Conservation (phyloP, 2,329 filamentous ascomycete species). For the Ascochyta pisi region DNA sequence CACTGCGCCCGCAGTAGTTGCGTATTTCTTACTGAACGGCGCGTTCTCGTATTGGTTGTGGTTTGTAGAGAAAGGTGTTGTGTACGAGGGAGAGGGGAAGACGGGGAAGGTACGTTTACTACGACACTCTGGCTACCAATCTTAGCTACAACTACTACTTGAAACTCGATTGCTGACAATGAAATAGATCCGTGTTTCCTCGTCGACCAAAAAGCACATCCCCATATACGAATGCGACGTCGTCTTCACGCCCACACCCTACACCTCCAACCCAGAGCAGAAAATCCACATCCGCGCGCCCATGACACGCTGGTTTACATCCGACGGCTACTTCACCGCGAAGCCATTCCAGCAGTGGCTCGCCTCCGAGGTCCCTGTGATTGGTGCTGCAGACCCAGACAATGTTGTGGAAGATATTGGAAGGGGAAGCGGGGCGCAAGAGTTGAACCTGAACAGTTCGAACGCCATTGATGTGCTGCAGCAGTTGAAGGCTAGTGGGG, state of each 20-base stretch:
- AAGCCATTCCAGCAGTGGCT: conserved; percentile 81
- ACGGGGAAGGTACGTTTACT: conserved; percentile 66
- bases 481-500: conserved; percentile 45
- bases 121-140: background rate
- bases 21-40: conserved; percentile 81
- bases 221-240: conserved; percentile 81
- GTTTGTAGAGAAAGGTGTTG: conserved; percentile 78
- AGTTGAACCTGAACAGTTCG: conserved; percentile 36
- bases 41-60: conserved; percentile 84
- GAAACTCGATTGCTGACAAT: background rate
- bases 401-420: conserved; percentile 56
- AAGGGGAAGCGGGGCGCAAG: conserved; percentile 39
- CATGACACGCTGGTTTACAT: conserved; percentile 76
- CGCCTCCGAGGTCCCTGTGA: conserved; percentile 68
- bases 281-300: conserved; percentile 65
- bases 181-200: conserved; percentile 73
- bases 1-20: conserved; percentile 77
- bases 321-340: conserved; percentile 76
- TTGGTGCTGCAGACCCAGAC: conserved; percentile 70
- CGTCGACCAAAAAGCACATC: conserved; percentile 77
- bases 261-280: conserved; percentile 42
- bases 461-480: conserved; percentile 47
- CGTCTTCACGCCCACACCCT: conserved; percentile 53
- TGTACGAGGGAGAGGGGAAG: conserved; percentile 78
- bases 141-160: background rate